phyloP scores from a whole-genome alignment of 108 stramenopile genomes.

The Bacterosira constricta region DNA sequence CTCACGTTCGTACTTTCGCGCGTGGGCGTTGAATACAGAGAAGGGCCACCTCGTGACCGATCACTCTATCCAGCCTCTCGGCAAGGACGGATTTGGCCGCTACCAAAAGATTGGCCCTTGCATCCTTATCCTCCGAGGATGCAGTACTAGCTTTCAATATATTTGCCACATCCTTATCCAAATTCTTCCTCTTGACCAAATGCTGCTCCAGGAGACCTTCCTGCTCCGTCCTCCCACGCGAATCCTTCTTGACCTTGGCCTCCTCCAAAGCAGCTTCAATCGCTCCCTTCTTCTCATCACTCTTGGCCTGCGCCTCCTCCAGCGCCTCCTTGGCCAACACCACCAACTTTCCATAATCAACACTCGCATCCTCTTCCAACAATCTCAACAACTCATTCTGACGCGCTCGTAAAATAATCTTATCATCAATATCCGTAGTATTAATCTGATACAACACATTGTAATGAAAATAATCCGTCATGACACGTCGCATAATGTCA shows the following conservation, averaged over 20 bases:
- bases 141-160: conserved; percentile 31
- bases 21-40: conserved; percentile 74
- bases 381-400: conserved; percentile 66
- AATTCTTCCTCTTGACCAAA: conserved; percentile 51
- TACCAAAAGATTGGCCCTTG: conserved; percentile 47
- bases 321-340: conserved; percentile 53
- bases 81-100: conserved; percentile 70
- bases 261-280: conserved; percentile 54
- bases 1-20: conserved; percentile 90
- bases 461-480: conserved; percentile 95
- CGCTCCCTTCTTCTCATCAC: conserved; percentile 51
- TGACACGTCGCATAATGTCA: conserved; percentile 97
- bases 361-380: conserved; percentile 41
- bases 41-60: conserved; percentile 73
- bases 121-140: conserved; percentile 21
- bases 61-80: conserved; percentile 67
- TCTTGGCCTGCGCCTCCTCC: conserved; percentile 52
- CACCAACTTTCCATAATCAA: conserved; percentile 40
- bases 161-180: conserved; percentile 48
- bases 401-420: conserved; percentile 92
- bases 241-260: conserved; percentile 54
- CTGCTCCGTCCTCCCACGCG: conserved; percentile 55
- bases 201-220: conserved; percentile 59
- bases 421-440: conserved; percentile 99
- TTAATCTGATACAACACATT: conserved; percentile 88